phyloP scores from a whole-genome alignment of 176 grass and related monocot species.

The Echinochloa phyllopogon region DNA sequence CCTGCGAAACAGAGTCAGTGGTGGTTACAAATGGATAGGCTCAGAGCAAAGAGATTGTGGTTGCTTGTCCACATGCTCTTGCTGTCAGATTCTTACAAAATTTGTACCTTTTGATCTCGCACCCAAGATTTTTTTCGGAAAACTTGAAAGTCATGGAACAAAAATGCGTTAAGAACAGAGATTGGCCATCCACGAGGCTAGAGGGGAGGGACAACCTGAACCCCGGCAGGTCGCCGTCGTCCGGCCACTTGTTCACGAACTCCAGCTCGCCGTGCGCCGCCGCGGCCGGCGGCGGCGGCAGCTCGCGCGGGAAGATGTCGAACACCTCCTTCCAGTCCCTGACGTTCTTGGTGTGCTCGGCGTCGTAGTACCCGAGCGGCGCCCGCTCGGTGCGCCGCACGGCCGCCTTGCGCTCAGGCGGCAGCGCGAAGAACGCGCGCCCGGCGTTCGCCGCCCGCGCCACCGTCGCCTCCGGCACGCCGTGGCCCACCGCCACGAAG shows the following conservation, averaged over 20 bases:
- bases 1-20: constrained; percentile 11
- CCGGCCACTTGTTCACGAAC: constrained; percentile 81
- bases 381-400: constrained; percentile 62
- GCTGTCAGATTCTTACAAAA: no score
- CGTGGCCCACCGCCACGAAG: constrained; percentile 81
- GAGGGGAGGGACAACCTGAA: constrained; percentile 42
- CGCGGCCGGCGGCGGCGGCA: background rate
- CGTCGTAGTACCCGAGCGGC: constrained; percentile 75
- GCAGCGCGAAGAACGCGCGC: constrained; percentile 66
- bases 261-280: constrained; percentile 35
- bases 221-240: constrained; percentile 36
- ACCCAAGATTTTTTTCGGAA: no score
- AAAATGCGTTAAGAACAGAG: no score
- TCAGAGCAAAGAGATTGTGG: background rate
- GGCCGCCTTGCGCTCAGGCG: constrained; percentile 44
- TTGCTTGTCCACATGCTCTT: background rate
- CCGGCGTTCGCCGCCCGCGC: constrained; percentile 39
- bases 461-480: constrained; percentile 49
- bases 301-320: constrained; percentile 62
- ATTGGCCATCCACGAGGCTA: no score
- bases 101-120: no score
- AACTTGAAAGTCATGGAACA: no score
- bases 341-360: constrained; percentile 91
- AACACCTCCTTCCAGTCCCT: constrained; percentile 99
- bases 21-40: no score